Evolutionary conservation across 495 filamentous ascomycete genomes (phyloP), one percentile per base, ranked within the genome.

Genomic region (Barbatosphaeria neglecta): DNA sequence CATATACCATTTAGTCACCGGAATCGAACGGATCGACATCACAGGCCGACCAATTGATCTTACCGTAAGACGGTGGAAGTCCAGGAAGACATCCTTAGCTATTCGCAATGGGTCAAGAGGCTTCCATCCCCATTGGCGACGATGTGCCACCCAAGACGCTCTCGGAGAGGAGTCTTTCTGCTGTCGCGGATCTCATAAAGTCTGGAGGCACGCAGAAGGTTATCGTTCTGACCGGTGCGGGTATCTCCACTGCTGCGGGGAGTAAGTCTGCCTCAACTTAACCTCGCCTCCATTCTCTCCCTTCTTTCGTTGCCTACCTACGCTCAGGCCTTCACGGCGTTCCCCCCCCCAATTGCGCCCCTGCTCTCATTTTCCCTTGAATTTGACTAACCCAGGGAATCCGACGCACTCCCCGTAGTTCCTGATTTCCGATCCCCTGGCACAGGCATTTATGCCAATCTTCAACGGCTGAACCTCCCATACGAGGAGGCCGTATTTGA

Each of bases 401-500:
- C n/a, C n/a, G n/a, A n/a, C n/a, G n/a, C n/a, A 64, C 65, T 7
- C 69, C 39, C 16, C 10, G n/a, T 20, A 72, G 68, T 88, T 40
- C 84, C 84, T 42, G 84, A 88, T 60, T 88, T 88, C 62, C 76
- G 84, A 43, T 84, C 81, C 6, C 83, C 84, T 43, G 77, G 78
- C 18, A 87, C 84, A 6, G 84, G 84, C 4, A 72, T 88, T 7
- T 88, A 88, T 55, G 78, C 86, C 58, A 96, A 97, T 57, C 76
- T 97, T 11, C 82, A 83, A 11, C 74, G 80, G 43, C 77, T 97
- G 27, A 78, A 92, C 45, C 74, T 97, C 2, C 87, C 89, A 3
- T 83, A 89, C 56, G 81, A 90, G 9, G 76, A 81, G 57, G 75
- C 75, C 19, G 75, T 88, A 22, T 95, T 96, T 63, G 88, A 94